Evolutionary conservation across 805 yeast genomes (phyloP).

Genomic region (Brettanomyces naardenensis): DNA sequence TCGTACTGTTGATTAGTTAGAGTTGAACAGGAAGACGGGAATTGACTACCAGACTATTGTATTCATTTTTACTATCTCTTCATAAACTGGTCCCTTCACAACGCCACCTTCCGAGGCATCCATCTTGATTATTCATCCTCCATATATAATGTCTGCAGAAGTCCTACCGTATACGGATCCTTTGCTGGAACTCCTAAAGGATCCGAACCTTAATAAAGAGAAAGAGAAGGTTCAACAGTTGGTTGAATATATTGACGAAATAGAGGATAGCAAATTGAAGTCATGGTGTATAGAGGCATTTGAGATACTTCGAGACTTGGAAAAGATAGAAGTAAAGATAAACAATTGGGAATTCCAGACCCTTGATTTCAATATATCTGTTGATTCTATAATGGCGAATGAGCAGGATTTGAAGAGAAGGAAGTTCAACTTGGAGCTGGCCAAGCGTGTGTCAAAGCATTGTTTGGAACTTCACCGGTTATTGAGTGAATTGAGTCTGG

Average conservation of each 20-base stretch:
- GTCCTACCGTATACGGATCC: constrained; percentile 37
- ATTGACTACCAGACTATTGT: too few relatives aligned
- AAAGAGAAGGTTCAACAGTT: constrained; percentile 33
- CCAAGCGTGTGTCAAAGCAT: constrained; percentile 43
- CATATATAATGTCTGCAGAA: constrained; percentile 14
- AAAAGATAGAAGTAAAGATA: constrained; percentile 37
- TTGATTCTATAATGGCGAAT: constrained; percentile 2
- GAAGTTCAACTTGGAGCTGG: constrained; percentile 45
- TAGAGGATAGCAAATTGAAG: constrained; percentile 36
- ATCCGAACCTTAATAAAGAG: constrained; percentile 36
- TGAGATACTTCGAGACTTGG: constrained; percentile 41
- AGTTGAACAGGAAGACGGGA: too few relatives aligned
- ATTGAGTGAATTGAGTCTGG: constrained; percentile 33
- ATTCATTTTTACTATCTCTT: too few relatives aligned
- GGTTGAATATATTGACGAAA: constrained; percentile 33
- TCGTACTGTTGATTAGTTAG: too few relatives aligned
- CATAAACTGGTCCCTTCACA: too few relatives aligned
- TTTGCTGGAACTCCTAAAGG: constrained; percentile 37
- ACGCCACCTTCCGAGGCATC: too few relatives aligned
- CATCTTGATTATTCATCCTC: neutral
- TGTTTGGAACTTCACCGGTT: constrained; percentile 40
- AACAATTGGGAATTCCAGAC: constrained; percentile 51
- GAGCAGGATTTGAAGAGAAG: constrained; percentile 18
- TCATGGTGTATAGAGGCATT: constrained; percentile 41
- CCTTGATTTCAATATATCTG: constrained; percentile 37